phyloP scores from a whole-genome alignment of 805 yeast genomes.

The Hagleromyces aurorensis region DNA sequence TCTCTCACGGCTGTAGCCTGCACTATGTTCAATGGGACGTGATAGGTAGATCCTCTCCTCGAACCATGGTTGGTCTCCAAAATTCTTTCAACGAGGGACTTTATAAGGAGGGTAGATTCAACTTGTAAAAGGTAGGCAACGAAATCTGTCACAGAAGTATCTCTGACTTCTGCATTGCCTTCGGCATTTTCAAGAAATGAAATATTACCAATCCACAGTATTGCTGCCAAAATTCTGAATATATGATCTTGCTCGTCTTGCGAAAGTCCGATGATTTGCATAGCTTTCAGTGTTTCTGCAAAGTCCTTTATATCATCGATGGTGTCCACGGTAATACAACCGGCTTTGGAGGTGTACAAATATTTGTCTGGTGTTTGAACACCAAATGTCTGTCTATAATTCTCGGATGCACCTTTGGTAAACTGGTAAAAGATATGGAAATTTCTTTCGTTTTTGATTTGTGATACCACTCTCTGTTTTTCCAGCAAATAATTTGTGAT shows the following conservation, averaged over 20 bases:
- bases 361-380: slow-evolving; percentile 93
- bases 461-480: slow-evolving; percentile 95
- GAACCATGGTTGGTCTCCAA: slow-evolving; percentile 88
- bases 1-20: slow-evolving; percentile 95
- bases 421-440: slow-evolving; percentile 96
- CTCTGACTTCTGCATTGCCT: slow-evolving; percentile 78
- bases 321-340: slow-evolving; percentile 79
- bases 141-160: slow-evolving; percentile 85
- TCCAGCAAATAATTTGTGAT: slow-evolving; percentile 92
- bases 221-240: slow-evolving; percentile 73
- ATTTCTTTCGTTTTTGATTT: slow-evolving; percentile 84
- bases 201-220: slow-evolving; percentile 92
- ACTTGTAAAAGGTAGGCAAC: slow-evolving; percentile 88
- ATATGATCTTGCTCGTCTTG: slow-evolving; percentile 85
- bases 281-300: slow-evolving; percentile 73
- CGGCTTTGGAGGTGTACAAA: slow-evolving; percentile 77
- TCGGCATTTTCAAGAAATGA: slow-evolving; percentile 78
- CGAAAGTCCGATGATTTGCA: slow-evolving; percentile 77
- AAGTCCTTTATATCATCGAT: slow-evolving; percentile 79
- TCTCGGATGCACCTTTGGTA: slow-evolving; percentile 82
- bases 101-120: slow-evolving; percentile 54
- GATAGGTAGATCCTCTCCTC: slow-evolving; percentile 87
- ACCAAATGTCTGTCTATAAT: slow-evolving; percentile 77
- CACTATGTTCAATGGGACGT: slow-evolving; percentile 82
- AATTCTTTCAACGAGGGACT: slow-evolving; percentile 68